phyloP scores from a whole-genome alignment of 2,329 filamentous ascomycete genomes.

The Colletotrichum sp. region DNA sequence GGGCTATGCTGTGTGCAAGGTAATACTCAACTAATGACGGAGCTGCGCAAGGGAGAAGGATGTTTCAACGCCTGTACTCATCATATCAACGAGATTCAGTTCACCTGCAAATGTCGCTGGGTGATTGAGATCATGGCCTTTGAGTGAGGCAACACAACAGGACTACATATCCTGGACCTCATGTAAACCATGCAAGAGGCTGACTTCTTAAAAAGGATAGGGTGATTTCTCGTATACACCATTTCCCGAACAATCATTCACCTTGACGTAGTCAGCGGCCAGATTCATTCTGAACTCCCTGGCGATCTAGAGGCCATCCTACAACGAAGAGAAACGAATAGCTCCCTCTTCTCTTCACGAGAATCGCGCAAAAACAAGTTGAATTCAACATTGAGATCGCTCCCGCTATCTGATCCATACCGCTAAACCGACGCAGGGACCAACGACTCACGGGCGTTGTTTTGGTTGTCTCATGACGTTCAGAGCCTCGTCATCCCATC shows the following conservation, averaged over 20 bases:
- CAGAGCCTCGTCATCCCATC: not conserved
- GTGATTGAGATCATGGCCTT: not conserved
- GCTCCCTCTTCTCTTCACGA: not conserved
- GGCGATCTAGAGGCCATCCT: rapidly evolving
- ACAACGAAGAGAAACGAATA: not conserved
- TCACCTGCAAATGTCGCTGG: not conserved
- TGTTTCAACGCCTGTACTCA: rapidly evolving
- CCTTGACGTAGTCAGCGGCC: not conserved
- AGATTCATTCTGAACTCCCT: not conserved
- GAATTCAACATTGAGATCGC: not conserved
- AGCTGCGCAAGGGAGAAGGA: not conserved
- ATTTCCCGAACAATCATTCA: not conserved
- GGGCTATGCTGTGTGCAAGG: not conserved
- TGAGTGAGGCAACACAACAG: not conserved
- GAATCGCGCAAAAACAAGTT: not conserved
- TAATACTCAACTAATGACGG: not conserved
- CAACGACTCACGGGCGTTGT: not conserved
- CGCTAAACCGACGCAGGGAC: not conserved
- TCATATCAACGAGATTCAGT: not conserved
- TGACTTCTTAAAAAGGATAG: not conserved
- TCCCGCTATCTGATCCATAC: not conserved
- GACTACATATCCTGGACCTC: too few relatives aligned
- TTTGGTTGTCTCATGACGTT: not conserved
- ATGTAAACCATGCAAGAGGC: not conserved
- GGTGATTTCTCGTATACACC: rapidly evolving